Evolutionary conservation across 441 rosid species (phyloP).

Genomic region (Raphanus hybrid): DNA sequence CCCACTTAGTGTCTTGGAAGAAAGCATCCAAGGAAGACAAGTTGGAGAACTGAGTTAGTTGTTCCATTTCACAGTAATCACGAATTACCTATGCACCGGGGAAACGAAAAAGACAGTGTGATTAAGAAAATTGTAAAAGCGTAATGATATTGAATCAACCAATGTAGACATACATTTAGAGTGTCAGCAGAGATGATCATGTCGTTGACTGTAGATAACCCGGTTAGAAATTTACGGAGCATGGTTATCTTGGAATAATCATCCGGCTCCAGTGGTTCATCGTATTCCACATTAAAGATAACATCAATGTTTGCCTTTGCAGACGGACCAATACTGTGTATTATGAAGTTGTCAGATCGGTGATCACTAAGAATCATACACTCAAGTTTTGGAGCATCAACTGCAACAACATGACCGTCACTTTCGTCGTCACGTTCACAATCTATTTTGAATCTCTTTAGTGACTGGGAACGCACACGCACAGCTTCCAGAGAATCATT

Average conservation of each 20-base stretch:
- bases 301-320: background rate
- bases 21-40: background rate
- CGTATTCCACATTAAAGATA: background rate
- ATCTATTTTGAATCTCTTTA: background rate
- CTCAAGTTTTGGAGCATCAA: constrained; percentile 6
- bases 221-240: background rate
- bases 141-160: background rate
- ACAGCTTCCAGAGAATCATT: background rate
- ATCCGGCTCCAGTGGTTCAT: background rate
- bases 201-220: background rate
- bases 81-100: background rate
- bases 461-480: background rate
- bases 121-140: background rate
- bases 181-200: background rate
- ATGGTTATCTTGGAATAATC: background rate
- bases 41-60: background rate
- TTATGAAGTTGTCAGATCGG: background rate
- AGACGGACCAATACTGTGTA: background rate
- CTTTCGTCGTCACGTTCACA: background rate
- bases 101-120: background rate
- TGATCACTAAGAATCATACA: background rate
- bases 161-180: background rate
- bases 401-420: background rate
- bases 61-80: background rate
- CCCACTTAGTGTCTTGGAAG: background rate